Base-by-base conservation (phyloP, 495 filamentous ascomycete genomes). In the Talaromyces trachyspermus region DNA sequence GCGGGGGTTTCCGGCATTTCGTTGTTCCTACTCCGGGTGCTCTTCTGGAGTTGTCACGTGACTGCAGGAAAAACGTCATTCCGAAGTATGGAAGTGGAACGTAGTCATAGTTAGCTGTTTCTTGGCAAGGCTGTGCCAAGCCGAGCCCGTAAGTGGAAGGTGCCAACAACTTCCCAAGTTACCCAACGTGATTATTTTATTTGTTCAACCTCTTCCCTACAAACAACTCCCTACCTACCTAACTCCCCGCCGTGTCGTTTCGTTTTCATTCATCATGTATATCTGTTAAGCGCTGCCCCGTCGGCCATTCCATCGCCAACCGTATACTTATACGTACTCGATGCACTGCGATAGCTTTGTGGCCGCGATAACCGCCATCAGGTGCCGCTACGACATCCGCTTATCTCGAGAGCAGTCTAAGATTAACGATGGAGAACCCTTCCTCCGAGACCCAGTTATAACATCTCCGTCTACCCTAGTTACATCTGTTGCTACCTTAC, bases 361-460 rank as follows among this genome's bases (percentile, higher is more conserved):
- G n/a, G 6, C 27, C 27, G 6, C 12, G 27, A 30, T 30, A 12
- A 30, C 27, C 27, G 7, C 6, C 6, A 12, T 30, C 39, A 26
- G 23, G 39, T 42, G 22, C 5, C 39, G 23, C 39, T 26, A 15
- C 20, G 39, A 15, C 39, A 26, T 26, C 39, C 39, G 39, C 39
- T 42, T 42, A 42, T 42, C 39, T 42, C 39, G 23, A 42, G 14
- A 25, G 15, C 14, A 12, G 39, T 23, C 38, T 41, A 41, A 25
- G 11, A 26, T 12, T 41, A 12, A 26, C 6, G 20, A 42, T 42
- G 39, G 39, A 23, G 39, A 42, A 42, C n/a, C n/a, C n/a, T n/a
- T n/a, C 11, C 20, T n/a, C 39, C 23, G 8, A 42, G 39, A 15
- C 39, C 39, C 39, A 42, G 15, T 42, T 42, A 42, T 42, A 42